Percentiles rank a stretch among this genome's conserved stretches.
phyloP scores from a whole-genome alignment of 495 filamentous ascomycete genomes.

The Hapsidospora chrysogenum region DNA sequence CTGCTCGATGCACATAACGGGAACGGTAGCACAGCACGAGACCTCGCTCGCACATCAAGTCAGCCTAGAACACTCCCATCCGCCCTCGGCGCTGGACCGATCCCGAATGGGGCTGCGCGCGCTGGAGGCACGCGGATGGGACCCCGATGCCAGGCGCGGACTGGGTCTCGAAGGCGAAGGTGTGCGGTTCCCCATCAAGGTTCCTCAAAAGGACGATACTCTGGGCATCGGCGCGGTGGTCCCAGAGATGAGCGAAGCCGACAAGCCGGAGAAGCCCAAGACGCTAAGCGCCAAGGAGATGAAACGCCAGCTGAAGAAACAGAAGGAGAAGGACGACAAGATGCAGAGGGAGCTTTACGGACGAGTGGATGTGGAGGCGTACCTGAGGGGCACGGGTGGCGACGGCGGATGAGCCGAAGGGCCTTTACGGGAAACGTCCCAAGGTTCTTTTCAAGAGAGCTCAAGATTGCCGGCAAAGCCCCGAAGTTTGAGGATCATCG shows the following conservation, averaged over 20 bases:
- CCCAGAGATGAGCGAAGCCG: conserved; percentile 7
- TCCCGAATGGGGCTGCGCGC: conserved; percentile 56
- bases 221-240: conserved; percentile 48
- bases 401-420: no score
- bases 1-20: neutral
- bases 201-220: conserved; percentile 53
- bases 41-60: conserved; percentile 68
- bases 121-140: conserved; percentile 69
- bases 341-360: conserved; percentile 51
- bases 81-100: conserved; percentile 74
- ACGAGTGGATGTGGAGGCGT: conserved; percentile 53
- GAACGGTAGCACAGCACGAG: conserved; percentile 34
- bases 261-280: conserved; percentile 31
- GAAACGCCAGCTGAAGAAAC: conserved; percentile 39
- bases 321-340: conserved; percentile 43
- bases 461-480: no score
- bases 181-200: conserved; percentile 58
- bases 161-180: conserved; percentile 59
- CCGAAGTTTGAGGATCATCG: no score
- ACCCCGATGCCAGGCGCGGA: conserved; percentile 61
- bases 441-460: no score
- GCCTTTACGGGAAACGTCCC: no score
- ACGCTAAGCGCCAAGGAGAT: conserved; percentile 57
- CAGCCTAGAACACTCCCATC: conserved; percentile 62
- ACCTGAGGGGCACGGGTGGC: conserved; percentile 32